phyloP scores from a whole-genome alignment of 129 eudicot genomes.

The Flaveria bidentis region DNA sequence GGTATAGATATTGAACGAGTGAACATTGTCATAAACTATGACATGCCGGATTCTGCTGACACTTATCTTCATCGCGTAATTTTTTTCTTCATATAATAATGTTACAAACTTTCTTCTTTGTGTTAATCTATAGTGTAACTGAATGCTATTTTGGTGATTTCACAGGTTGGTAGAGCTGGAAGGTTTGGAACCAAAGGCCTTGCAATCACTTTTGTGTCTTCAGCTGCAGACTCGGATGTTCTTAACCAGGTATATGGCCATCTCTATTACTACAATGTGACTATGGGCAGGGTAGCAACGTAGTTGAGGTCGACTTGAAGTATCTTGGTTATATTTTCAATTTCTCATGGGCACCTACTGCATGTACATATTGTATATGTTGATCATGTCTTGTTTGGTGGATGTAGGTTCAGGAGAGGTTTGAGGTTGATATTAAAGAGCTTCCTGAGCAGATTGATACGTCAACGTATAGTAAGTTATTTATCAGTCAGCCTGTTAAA shows the following conservation, averaged over 20 bases:
- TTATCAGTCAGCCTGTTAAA: background rate
- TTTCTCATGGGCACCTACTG: background rate
- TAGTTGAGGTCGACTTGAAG: background rate
- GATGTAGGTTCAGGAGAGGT: constrained; percentile 94
- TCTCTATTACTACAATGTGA: background rate
- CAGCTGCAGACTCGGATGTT: constrained; percentile 88
- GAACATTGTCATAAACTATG: constrained; percentile 95
- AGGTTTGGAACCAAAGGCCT: constrained; percentile 99
- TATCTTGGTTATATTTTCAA: background rate
- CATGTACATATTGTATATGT: background rate
- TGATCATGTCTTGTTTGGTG: constrained; percentile 20
- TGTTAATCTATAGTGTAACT: background rate
- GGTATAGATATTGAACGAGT: constrained; percentile 96
- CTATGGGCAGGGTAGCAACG: background rate
- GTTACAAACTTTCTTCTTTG: background rate
- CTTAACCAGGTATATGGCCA: constrained; percentile 67
- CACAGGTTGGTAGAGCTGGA: constrained; percentile 95
- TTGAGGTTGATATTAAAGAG: constrained; percentile 93
- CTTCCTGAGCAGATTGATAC: constrained; percentile 98
- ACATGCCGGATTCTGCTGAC: constrained; percentile 98
- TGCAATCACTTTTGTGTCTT: constrained; percentile 89
- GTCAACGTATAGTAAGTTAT: constrained; percentile 76
- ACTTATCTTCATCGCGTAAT: constrained; percentile 83
- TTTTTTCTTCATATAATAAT: background rate
- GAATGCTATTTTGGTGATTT: constrained; percentile 9